Evolutionary conservation across 768 basidiomycete species (phyloP).

Genomic region (Russula dissimulans): DNA sequence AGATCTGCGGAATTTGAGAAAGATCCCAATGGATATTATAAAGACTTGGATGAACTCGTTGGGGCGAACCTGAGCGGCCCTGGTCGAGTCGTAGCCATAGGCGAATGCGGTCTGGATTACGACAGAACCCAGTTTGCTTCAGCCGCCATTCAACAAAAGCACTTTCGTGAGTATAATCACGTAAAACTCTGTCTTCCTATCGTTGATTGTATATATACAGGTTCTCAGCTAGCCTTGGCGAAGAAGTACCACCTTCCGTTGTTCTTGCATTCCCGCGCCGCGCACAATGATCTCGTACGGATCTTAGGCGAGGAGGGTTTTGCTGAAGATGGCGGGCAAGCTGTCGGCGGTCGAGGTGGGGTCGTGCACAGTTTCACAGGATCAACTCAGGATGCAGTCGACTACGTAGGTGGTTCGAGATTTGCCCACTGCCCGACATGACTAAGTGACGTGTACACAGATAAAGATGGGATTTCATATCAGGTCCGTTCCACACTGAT

Average conservation of each 20-base stretch:
- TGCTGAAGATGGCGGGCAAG: constrained; percentile 42
- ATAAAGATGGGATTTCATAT: constrained; percentile 67
- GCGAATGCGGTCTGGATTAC: constrained; percentile 80
- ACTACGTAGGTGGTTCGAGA: constrained; percentile 41
- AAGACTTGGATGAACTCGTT: constrained; percentile 48
- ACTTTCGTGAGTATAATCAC: constrained; percentile 44
- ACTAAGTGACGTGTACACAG: constrained; percentile 28
- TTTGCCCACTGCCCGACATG: not conserved
- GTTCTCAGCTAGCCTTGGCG: constrained; percentile 52
- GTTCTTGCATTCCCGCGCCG: constrained; percentile 75
- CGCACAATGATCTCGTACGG: constrained; percentile 57
- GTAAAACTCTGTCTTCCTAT: not conserved
- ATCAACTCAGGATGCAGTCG: constrained; percentile 45
- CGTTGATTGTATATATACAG: constrained; percentile 22
- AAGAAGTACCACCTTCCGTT: constrained; percentile 66
- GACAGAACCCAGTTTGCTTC: constrained; percentile 62
- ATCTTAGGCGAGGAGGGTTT: constrained; percentile 63
- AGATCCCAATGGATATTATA: constrained; percentile 50
- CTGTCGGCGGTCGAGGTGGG: constrained; percentile 53
- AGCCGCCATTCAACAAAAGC: constrained; percentile 46
- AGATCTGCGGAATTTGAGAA: constrained; percentile 59
- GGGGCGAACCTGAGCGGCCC: constrained; percentile 37
- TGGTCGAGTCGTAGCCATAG: constrained; percentile 61
- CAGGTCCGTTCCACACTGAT: constrained; percentile 28
- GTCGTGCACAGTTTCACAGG: constrained; percentile 85